These are phyloP conservation scores for Westerdykella aurantiaca DNA, from an alignment of 2,329 filamentous ascomycete genomes.

Conservation along the genomic window DNA sequence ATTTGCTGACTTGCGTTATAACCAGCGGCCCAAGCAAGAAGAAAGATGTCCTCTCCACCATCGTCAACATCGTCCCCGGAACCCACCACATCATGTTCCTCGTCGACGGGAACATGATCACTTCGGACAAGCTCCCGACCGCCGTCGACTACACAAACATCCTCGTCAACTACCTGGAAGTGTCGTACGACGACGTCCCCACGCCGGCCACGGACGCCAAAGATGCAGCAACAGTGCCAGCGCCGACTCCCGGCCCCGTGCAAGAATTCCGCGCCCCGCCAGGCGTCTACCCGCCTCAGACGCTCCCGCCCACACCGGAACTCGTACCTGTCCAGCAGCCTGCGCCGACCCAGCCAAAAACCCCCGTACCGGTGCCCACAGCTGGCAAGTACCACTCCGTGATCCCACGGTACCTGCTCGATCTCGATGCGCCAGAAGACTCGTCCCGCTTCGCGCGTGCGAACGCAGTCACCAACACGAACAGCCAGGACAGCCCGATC, in stretches of 20 bases:
- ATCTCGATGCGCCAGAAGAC: slow-evolving; percentile 81
- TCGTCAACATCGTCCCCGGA: slow-evolving; percentile 78
- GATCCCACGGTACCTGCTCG: slow-evolving; percentile 78
- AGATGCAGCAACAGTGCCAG: slow-evolving; percentile 15
- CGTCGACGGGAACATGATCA: slow-evolving; percentile 89
- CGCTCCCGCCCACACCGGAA: slow-evolving; percentile 42
- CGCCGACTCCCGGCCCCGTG: slow-evolving; percentile 17
- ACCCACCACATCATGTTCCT: slow-evolving; percentile 97
- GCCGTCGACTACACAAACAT: slow-evolving; percentile 98
- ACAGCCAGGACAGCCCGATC: slow-evolving; percentile 54
- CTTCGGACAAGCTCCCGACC: slow-evolving; percentile 79
- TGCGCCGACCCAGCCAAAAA: slow-evolving; percentile 23
- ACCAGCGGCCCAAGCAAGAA: slow-evolving; percentile 39
- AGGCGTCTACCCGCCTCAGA: slow-evolving; percentile 27
- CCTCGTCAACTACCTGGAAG: slow-evolving; percentile 96
- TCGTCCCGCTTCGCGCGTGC: slow-evolving; percentile 68
- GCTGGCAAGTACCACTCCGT: slow-evolving; percentile 61
- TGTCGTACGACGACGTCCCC: slow-evolving; percentile 67
- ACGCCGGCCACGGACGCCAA: slow-evolving; percentile 13
- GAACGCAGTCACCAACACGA: slow-evolving; percentile 54
- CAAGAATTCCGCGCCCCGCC: slow-evolving; percentile 21
- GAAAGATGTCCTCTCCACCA: slow-evolving; percentile 63
- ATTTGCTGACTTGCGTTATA: slow-evolving; percentile 19
- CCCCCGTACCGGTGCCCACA: slow-evolving; percentile 32
- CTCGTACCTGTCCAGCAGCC: slow-evolving; percentile 15